Conservation (phyloP, 805 yeast species). For the Clavispora asparagi region DNA sequence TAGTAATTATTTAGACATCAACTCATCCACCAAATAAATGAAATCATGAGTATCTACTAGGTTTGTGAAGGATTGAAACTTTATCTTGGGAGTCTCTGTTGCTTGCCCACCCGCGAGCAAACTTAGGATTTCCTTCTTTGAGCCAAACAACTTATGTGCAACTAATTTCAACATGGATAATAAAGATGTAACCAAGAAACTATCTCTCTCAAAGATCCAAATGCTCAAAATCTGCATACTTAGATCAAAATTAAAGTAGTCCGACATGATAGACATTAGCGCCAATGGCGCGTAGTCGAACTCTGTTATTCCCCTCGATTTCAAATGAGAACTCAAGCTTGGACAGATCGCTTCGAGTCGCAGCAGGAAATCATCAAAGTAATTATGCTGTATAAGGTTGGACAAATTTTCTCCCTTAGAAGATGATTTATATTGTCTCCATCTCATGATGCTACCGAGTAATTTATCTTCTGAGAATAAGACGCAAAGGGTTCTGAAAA, state of each 20-base stretch:
- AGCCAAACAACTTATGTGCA: conserved; percentile 47
- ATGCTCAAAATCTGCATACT: conserved; percentile 52
- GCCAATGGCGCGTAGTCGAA: conserved; percentile 37
- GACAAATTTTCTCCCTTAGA: not conserved
- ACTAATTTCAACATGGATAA: conserved; percentile 48
- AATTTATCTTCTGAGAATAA: conserved; percentile 24
- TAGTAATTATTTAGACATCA: not conserved
- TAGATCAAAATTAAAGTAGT: conserved; percentile 41
- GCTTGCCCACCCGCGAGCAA: conserved; percentile 16
- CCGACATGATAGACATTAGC: conserved; percentile 42
- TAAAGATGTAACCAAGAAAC: conserved; percentile 44
- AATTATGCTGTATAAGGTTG: conserved; percentile 4
- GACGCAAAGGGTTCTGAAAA: conserved; percentile 38
- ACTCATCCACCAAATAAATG: not conserved
- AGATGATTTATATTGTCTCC: not conserved
- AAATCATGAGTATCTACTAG: not conserved
- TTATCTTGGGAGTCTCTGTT: not conserved
- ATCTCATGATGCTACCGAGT: not conserved
- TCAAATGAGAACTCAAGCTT: conserved; percentile 46
- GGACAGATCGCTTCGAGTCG: conserved; percentile 40
- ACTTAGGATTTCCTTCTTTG: conserved; percentile 40
- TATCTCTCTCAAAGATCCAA: conserved; percentile 52
- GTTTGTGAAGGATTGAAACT: not conserved
- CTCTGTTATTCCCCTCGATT: conserved; percentile 36
- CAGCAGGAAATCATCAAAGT: conserved; percentile 38